Evolutionary conservation across 257 asterid genomes (phyloP), one percentile per base, ranked within the genome.

Genomic region (Solanum lycopersicoides): DNA sequence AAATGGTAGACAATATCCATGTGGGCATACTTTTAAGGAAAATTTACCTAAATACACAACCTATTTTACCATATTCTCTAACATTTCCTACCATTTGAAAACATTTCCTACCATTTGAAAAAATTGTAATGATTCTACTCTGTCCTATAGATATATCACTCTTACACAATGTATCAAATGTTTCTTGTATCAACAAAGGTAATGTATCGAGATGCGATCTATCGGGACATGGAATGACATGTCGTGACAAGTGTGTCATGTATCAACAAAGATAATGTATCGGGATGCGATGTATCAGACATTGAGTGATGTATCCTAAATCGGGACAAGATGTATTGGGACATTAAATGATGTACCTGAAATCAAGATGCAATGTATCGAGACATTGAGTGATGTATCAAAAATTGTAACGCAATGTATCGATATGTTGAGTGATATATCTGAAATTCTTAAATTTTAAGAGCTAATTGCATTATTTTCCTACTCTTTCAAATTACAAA

Each of bases 381-480:
- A 7, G 2, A 20, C 1, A 5, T 20, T 56, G 65, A 56, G 0
- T 18, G 25, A 56, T 56, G n/a, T 18, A 53, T 18, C 1, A 11
- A 1, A 56, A 7, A 16, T 0, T 7, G 0, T 3, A 53, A 18
- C 4, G 11, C n/a, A 0, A 53, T 53, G 65, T 56, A 56, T 18
- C 65, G 0, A 56, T 11, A 18, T 56, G 65, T 56, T 56, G 65
- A 56, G n/a, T 56, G n/a, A 56, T 56, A 56, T 7, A 56, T 56
- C 4, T 3, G 0, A 18, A 18, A 56, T 56, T 1, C 65, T 18
- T 56, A 18, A 56, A 56, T 56, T 56, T 18, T 56, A 56, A 7
- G n/a, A 56, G 25, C 4, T 42, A 42, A 42, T 42, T 42, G 9
- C 45, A 42, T 42, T 10, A 42, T 42, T 42, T 42, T 7, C 5